A percentile compares a stretch with the other conserved stretches of the same genome.
Conservation (phyloP, 352 stramenopile species). For the Globisporangium acanthophoron region DNA sequence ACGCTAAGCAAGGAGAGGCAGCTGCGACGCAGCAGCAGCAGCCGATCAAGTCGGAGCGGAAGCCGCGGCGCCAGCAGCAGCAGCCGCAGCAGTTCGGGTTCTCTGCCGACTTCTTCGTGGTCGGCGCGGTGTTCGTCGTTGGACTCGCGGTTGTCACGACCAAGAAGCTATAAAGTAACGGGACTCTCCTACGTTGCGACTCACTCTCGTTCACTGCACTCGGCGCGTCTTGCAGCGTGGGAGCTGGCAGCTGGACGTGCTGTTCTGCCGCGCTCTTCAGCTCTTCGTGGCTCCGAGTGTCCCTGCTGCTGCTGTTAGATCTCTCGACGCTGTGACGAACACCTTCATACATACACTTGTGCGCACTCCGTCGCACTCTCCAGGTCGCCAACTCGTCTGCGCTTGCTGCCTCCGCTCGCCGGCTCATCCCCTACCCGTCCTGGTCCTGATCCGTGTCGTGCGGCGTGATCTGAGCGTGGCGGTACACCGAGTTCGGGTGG, state of each 20-base stretch:
- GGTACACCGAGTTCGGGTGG: conserved; percentile 48
- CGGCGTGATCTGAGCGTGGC: conserved; percentile 18
- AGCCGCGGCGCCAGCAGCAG: not conserved
- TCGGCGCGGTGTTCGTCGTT: conserved; percentile 15
- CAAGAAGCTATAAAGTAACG: conserved; percentile 33
- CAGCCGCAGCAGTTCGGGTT: conserved; percentile 33
- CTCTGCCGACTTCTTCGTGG: conserved; percentile 33
- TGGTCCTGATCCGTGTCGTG: not conserved
- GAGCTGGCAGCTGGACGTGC: not conserved
- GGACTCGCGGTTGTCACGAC: conserved; percentile 26
- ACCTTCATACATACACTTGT: conserved; percentile 1
- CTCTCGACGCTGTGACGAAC: not conserved
- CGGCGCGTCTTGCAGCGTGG: too few species aligned
- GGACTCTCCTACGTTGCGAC: not conserved
- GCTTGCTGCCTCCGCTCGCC: not conserved
- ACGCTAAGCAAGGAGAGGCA: not conserved
- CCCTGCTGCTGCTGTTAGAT: not conserved
- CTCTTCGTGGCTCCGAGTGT: too few species aligned
- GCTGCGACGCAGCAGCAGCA: not conserved
- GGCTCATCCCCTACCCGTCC: not conserved
- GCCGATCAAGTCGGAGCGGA: not conserved
- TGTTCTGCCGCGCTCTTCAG: not conserved
- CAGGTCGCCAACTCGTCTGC: not conserved
- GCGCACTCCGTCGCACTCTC: too few species aligned
- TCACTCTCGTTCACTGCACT: too few species aligned